Evolutionary conservation across 768 basidiomycete genomes (phyloP), one percentile per base, ranked within the genome.

Genomic region (Pulveroboletus sp.): DNA sequence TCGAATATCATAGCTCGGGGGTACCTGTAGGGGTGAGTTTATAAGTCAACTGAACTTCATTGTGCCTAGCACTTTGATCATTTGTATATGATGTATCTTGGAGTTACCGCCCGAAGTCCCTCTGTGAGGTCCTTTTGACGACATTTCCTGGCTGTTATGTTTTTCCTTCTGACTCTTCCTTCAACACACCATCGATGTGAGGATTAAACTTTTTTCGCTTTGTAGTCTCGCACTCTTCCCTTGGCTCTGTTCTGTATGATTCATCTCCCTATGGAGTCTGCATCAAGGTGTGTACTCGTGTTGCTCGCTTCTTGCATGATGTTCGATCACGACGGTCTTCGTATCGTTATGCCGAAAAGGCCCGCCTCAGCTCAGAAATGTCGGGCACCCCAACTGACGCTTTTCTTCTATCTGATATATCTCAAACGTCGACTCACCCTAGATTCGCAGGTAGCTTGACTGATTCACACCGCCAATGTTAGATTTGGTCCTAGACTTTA

Each of bases 351-450:
- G 86, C 83, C 88, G 88, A 90, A 90, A 86, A 65, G 80, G 88
- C 88, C 88, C 87, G 88, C 83, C 83, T 87, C 82, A 90, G 88
- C 88, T 90, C 88, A 89, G 76, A 39, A 55, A 61, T 39, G 68
- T 81, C 85, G 88, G 88, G 86, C 86, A 73, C 81, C 86, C 82
- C 71, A 3, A 39, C 55, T 88, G 85, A 88, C 72, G 5, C 47
- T 54, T 58, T 59, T 50, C 43, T 47, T 53, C 24, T 14, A 21
- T 8, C n/a, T 2, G 1, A 35, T 35, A 6, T 4, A 1, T 39
- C 10, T 26, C 10, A 3, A 31, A 41, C 12, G 18, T 11, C n/a
- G 26, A 28, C 48, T 62, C 14, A 52, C 38, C 2, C 5, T 24
- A 4, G 3, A 6, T 46, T 39, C 6, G 5, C 31, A 54, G 59